These are phyloP conservation scores for Spirogloea muscicola DNA, from an alignment of 139 green algal species.

Conservation along the genomic window DNA sequence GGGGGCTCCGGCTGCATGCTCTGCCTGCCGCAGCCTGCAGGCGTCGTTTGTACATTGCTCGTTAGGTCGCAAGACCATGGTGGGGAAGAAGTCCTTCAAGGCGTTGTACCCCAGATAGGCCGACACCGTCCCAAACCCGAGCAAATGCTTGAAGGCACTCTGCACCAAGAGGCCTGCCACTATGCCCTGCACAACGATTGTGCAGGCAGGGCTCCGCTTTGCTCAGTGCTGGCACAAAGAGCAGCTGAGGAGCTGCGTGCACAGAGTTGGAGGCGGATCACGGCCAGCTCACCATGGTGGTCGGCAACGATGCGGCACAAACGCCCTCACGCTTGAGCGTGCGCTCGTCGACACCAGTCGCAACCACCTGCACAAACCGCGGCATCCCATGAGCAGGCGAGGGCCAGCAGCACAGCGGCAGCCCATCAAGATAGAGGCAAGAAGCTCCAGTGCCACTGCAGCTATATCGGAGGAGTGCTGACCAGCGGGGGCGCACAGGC, in stretches of 20 bases:
- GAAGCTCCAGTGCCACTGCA: no score
- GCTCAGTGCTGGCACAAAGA: no score
- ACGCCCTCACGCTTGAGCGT: conserved; percentile 95
- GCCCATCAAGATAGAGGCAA: no score
- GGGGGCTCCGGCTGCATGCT: conserved; percentile 34
- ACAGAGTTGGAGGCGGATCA: no score
- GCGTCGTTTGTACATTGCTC: conserved; percentile 69
- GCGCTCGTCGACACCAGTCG: conserved; percentile 90
- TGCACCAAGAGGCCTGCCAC: conserved; percentile 92
- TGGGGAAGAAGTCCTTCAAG: conserved; percentile 94
- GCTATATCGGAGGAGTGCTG: no score
- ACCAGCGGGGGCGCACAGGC: conserved; percentile 83
- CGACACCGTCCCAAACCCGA: conserved; percentile 70
- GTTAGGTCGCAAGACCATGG: conserved; percentile 85
- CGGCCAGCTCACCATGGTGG: conserved; percentile 84
- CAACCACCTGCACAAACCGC: conserved; percentile 75
- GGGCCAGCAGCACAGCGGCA: no score
- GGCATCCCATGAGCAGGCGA: no score
- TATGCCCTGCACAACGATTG: conserved; percentile 61
- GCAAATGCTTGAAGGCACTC: conserved; percentile 86
- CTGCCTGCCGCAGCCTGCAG: conserved; percentile 53
- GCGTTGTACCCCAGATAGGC: conserved; percentile 76
- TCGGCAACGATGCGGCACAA: conserved; percentile 92
- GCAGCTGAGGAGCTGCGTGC: no score
- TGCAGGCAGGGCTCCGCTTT: no score